Percentiles rank a stretch among this genome's conserved stretches.
Evolutionary conservation across 768 basidiomycete genomes (phyloP).

Genomic region (Dentipellis sp.): DNA sequence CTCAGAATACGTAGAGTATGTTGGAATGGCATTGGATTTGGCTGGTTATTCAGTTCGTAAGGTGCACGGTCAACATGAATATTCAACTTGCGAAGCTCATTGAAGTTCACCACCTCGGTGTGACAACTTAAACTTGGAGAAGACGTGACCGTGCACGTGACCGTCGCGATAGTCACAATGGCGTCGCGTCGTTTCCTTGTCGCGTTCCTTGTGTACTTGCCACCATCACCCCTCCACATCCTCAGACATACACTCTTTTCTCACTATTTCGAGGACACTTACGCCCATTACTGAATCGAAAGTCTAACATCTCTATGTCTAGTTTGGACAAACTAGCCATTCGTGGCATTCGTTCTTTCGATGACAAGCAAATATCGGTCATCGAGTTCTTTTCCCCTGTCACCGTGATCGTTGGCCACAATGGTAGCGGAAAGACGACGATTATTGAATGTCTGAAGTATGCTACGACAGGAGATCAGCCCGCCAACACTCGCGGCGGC

Average conservation of each 20-base stretch:
- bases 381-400: slow-evolving; percentile 98
- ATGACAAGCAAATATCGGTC: slow-evolving; percentile 87
- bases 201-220: no score
- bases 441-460: slow-evolving; percentile 99
- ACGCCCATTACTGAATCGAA: not conserved
- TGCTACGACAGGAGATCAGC: slow-evolving; percentile 95
- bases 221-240: not conserved
- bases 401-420: slow-evolving; percentile 97
- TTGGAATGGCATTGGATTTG: no score
- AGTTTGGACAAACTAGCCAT: slow-evolving; percentile 89
- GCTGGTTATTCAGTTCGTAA: no score
- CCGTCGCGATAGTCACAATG: no score
- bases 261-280: not conserved
- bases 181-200: no score
- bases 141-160: no score
- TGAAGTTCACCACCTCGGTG: no score
- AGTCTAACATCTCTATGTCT: slow-evolving; percentile 50
- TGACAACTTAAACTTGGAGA: no score
- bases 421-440: slow-evolving; percentile 97
- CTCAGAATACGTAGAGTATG: no score
- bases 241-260: not conserved
- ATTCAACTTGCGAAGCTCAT: no score
- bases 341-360: slow-evolving; percentile 89
- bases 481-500: slow-evolving; percentile 95
- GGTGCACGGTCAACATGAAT: no score